Evolutionary conservation across 495 filamentous ascomycete genomes (phyloP).

Genomic region (Aspergillus sclerotioniger): DNA sequence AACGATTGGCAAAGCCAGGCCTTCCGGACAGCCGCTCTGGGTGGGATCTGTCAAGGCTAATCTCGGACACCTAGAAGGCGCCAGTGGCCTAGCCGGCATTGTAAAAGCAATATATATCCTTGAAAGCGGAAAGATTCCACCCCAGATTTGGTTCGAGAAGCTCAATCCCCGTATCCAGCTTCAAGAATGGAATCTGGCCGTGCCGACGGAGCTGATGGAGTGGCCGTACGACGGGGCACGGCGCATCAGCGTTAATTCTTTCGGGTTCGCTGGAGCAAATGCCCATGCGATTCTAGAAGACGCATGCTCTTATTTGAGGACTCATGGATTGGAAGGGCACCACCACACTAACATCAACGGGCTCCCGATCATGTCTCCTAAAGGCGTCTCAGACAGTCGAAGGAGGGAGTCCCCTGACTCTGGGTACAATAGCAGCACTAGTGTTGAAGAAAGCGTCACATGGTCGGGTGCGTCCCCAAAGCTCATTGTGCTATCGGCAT

Average conservation of each 20-base stretch:
- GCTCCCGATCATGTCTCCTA: neutral
- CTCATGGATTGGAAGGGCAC: constrained; percentile 6
- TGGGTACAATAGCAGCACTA: too few relatives aligned
- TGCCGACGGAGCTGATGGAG: constrained; percentile 4
- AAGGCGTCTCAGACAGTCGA: too few relatives aligned
- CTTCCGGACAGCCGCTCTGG: neutral
- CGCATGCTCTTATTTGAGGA: constrained; percentile 14
- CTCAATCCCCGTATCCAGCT: constrained; percentile 37
- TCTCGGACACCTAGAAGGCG: constrained; percentile 49
- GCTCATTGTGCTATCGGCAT: too few relatives aligned
- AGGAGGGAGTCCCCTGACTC: too few relatives aligned
- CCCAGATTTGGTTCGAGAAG: constrained; percentile 47
- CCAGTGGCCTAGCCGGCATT: constrained; percentile 53
- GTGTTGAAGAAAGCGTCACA: too few relatives aligned
- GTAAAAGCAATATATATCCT: constrained; percentile 44
- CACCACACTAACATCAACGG: constrained; percentile 5
- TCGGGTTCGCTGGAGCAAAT: constrained; percentile 34
- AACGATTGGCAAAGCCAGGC: neutral
- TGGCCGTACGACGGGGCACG: constrained; percentile 24
- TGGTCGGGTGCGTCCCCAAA: too few relatives aligned
- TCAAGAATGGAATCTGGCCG: neutral
- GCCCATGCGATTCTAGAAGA: constrained; percentile 34
- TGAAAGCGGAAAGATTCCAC: constrained; percentile 15
- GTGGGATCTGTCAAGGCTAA: constrained; percentile 47
- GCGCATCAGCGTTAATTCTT: constrained; percentile 31